Conservation (phyloP, 768 basidiomycete genomes). For the Mrakia hoshinonis region DNA sequence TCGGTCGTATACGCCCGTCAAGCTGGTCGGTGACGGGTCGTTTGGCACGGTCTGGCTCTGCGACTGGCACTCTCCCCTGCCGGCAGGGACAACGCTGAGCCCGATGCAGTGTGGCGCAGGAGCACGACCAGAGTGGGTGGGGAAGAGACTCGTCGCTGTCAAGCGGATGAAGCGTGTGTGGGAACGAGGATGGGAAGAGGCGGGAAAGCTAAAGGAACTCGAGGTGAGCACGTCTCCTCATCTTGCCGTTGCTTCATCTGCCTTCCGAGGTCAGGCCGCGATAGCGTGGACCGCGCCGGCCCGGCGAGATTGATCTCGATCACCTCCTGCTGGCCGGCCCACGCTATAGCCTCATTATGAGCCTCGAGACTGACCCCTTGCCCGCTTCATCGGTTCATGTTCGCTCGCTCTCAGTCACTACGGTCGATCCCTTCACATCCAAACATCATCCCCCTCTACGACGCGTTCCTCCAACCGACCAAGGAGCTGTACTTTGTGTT, state of each 20-base stretch:
- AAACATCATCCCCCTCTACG: conserved; percentile 96
- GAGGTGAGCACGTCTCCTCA: conserved; percentile 36
- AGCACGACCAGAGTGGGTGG: conserved; percentile 84
- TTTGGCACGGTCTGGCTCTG: conserved; percentile 98
- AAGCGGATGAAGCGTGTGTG: conserved; percentile 97
- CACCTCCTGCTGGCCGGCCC: background rate
- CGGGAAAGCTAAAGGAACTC: conserved; percentile 86
- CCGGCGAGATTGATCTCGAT: background rate
- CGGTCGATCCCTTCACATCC: conserved; percentile 89
- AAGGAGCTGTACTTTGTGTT: conserved; percentile 99
- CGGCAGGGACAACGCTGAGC: conserved; percentile 78
- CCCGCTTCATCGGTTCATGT: conserved; percentile 5
- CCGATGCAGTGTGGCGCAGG: conserved; percentile 94
- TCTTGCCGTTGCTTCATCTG: background rate
- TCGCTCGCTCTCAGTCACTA: conserved; percentile 57
- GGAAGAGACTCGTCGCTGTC: conserved; percentile 88
- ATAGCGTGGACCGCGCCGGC: background rate
- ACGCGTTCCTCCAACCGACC: conserved; percentile 94
- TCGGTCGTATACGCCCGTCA: conserved; percentile 86
- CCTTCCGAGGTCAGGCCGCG: background rate
- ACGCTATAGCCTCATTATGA: background rate
- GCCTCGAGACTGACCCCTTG: background rate
- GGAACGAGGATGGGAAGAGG: conserved; percentile 98
- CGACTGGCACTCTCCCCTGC: conserved; percentile 95
- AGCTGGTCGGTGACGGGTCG: conserved; percentile 93